Conservation (phyloP, 495 filamentous ascomycete genomes). For the Podospora pseudocomata region DNA sequence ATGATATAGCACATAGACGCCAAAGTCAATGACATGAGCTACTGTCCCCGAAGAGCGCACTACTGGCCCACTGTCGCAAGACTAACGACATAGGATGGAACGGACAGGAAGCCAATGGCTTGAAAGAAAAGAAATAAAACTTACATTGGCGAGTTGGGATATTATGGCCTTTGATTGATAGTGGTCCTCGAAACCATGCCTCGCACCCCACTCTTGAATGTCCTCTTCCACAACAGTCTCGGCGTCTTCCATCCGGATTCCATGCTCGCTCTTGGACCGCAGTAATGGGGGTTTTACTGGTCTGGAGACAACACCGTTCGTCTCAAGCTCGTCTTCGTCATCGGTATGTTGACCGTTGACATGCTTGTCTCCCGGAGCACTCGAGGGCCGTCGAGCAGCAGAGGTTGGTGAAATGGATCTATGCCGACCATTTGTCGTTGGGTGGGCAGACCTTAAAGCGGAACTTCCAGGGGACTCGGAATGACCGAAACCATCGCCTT, state of each 20-base stretch:
- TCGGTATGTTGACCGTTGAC: constrained; percentile 15
- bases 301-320: constrained; percentile 24
- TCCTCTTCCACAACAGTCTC: constrained; percentile 31
- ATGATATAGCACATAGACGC: too few relatives aligned
- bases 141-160: constrained; percentile 53
- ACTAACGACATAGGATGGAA: neutral
- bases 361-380: constrained; percentile 31
- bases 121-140: constrained; percentile 30
- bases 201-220: constrained; percentile 49
- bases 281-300: constrained; percentile 56
- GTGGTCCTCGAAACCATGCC: constrained; percentile 68
- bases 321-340: constrained; percentile 28
- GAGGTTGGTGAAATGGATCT: constrained; percentile 15
- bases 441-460: constrained; percentile 7
- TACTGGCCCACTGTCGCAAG: neutral
- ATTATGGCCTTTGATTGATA: constrained; percentile 64
- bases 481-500: constrained; percentile 7
- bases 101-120: neutral
- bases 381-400: constrained; percentile 30
- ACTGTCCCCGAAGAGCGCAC: neutral
- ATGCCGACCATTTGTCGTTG: constrained; percentile 14
- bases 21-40: neutral
- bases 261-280: constrained; percentile 71
- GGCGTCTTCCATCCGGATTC: constrained; percentile 44
- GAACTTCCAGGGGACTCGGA: constrained; percentile 5